Evolutionary conservation across 148 eudicot genomes (phyloP).

Genomic region (Talinum fruticosum): DNA sequence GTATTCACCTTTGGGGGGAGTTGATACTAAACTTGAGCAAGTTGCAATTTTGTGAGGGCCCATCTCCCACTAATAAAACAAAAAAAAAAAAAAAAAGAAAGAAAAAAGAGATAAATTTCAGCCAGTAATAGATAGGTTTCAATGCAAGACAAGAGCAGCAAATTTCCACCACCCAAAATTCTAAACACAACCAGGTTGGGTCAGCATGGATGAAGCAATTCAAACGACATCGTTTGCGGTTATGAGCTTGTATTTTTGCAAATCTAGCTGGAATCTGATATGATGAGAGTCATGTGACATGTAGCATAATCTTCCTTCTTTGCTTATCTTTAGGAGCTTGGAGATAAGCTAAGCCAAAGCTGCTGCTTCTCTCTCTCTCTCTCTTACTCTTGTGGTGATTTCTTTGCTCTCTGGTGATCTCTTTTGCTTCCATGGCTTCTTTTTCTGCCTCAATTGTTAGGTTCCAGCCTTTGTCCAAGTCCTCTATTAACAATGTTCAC

Average conservation of each 20-base stretch:
- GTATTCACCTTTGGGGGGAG: neutral
- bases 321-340: neutral
- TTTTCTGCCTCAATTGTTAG: slow-evolving; percentile 19
- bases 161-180: slow-evolving; percentile 13
- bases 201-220: neutral
- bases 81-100: neutral
- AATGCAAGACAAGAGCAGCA: neutral
- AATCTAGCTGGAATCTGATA: neutral
- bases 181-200: neutral
- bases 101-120: neutral
- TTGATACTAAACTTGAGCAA: neutral
- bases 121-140: slow-evolving; percentile 1
- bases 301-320: neutral
- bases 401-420: neutral
- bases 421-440: slow-evolving; percentile 17
- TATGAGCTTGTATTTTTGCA: neutral
- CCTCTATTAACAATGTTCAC: slow-evolving; percentile 4
- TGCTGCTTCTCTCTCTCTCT: slow-evolving; percentile 4
- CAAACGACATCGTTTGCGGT: slow-evolving; percentile 2
- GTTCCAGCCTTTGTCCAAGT: slow-evolving; percentile 12
- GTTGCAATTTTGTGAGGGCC: slow-evolving; percentile 2
- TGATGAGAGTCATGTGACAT: neutral
- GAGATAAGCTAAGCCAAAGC: neutral
- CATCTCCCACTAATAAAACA: neutral
- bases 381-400: neutral